Conservation (phyloP, 768 basidiomycete species). For the Tephrocybe sp. region DNA sequence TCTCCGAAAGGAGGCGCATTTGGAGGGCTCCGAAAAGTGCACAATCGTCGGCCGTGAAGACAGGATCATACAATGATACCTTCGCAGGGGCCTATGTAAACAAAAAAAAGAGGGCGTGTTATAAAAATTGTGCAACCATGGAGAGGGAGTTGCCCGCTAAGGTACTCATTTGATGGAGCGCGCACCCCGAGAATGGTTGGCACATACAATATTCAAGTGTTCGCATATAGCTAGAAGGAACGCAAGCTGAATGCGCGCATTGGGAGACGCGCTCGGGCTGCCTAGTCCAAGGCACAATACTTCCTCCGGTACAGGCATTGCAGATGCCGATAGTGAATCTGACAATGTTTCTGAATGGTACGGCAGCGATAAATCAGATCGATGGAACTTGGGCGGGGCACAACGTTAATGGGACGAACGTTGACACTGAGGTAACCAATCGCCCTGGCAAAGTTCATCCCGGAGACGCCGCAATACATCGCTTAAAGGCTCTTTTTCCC, state of each 20-base stretch:
- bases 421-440: conserved; percentile 55
- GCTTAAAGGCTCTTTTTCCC: conserved; percentile 31
- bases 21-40: conserved; percentile 46
- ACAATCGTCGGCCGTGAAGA: conserved; percentile 62
- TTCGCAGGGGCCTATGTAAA: conserved; percentile 42
- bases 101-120: too few relatives aligned
- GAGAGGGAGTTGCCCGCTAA: neutral
- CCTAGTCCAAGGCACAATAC: conserved; percentile 74
- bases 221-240: conserved; percentile 58
- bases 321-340: conserved; percentile 26
- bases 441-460: conserved; percentile 45
- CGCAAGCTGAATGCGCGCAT: conserved; percentile 66
- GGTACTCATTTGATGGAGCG: conserved; percentile 11
- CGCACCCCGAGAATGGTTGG: conserved; percentile 1
- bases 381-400: conserved; percentile 7
- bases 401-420: conserved; percentile 38
- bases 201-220: conserved; percentile 59
- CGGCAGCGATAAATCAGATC: conserved; percentile 6
- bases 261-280: conserved; percentile 60
- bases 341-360: conserved; percentile 34
- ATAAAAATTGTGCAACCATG: conserved; percentile 12
- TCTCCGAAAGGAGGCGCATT: conserved; percentile 36
- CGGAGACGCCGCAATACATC: conserved; percentile 40
- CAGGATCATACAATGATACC: conserved; percentile 67
- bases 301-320: conserved; percentile 22